Evolutionary conservation across 129 eudicot genomes (phyloP), one percentile per base, ranked within the genome.

Genomic region (Flaveria trinervia): DNA sequence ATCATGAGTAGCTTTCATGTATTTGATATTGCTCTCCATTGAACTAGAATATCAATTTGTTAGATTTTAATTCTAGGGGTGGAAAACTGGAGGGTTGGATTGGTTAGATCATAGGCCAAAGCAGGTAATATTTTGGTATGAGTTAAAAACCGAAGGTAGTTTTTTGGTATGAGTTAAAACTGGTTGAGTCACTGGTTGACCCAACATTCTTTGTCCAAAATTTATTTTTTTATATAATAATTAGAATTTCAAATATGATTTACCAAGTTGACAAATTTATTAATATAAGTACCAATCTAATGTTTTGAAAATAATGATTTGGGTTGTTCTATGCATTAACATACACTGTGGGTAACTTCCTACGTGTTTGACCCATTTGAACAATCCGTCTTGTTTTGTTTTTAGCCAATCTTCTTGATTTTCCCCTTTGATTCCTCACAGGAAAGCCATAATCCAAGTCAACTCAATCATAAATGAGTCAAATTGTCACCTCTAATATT

Each of bases 181-280:
- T 1, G 15, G 26, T 39, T 3, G 16, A 28, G 50, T 66, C 36
- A 30, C 36, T 26, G 71, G 41, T 36, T 36, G 33, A 9, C 14
- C 22, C 1, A 65, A 16, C 13, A 2, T 39, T 9, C 7, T 66
- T 16, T 66, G 15, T 16, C 50, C 2, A n/a, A 8, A 36, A 16
- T 33, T 36, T 7, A 30, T 6, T 33, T 36, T 6, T 33, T n/a
- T 66, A n/a, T 39, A n/a, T n/a, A n/a, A 9, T 9, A n/a, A 14
- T 16, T 65, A 65, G 70, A 15, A 22, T 65, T 23, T 65, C 50
- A n/a, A 65, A 65, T 65, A 36, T 65, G 25, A 65, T 64, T 64
- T 12, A 11, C 33, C 14, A 61, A 62, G 7, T 13, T 36, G 7
- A 14, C 13, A 45, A 9, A 44, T 8, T 9, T 64, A 54, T 28